These are phyloP conservation scores for Aspergillus luchuensis DNA, from an alignment of 2,329 filamentous ascomycete genomes.

Conservation along the genomic window DNA sequence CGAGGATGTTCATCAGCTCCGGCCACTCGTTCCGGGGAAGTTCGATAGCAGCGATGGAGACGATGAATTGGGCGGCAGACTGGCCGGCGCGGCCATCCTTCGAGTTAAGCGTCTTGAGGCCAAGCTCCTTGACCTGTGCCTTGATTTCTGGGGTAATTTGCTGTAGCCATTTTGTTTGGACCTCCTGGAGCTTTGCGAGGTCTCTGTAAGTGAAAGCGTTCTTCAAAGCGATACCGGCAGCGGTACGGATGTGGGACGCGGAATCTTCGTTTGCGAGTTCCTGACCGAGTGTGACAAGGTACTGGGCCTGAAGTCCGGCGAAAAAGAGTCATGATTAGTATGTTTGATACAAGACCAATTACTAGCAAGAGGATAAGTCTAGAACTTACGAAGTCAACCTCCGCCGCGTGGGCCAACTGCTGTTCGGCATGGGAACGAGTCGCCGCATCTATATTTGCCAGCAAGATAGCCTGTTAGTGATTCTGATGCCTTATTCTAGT, in stretches of 20 bases:
- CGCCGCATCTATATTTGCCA: conserved; percentile 69
- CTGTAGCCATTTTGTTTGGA: conserved; percentile 91
- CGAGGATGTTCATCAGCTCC: conserved; percentile 83
- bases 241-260: conserved; percentile 81
- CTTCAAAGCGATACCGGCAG: conserved; percentile 94
- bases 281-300: conserved; percentile 88
- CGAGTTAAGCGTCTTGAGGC: conserved; percentile 83
- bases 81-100: conserved; percentile 79
- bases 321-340: conserved; percentile 29
- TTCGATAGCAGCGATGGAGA: conserved; percentile 92
- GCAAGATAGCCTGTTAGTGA: conserved; percentile 35
- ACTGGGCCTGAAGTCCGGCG: conserved; percentile 68
- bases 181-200: conserved; percentile 78
- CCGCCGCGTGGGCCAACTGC: conserved; percentile 88
- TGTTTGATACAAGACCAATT: conserved; percentile 10
- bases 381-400: conserved; percentile 85
- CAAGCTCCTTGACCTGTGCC: conserved; percentile 81
- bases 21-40: conserved; percentile 90
- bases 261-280: conserved; percentile 90
- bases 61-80: conserved; percentile 91
- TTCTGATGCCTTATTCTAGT: conserved; percentile 9
- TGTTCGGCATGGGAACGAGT: conserved; percentile 90
- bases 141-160: conserved; percentile 81
- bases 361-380: conserved; percentile 36
- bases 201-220: conserved; percentile 97